Percentiles rank a stretch among this genome's conserved stretches.
Evolutionary conservation across 371 early-diverging fungal species (phyloP).

Genomic region (Thermomucor indicae-seudaticae): DNA sequence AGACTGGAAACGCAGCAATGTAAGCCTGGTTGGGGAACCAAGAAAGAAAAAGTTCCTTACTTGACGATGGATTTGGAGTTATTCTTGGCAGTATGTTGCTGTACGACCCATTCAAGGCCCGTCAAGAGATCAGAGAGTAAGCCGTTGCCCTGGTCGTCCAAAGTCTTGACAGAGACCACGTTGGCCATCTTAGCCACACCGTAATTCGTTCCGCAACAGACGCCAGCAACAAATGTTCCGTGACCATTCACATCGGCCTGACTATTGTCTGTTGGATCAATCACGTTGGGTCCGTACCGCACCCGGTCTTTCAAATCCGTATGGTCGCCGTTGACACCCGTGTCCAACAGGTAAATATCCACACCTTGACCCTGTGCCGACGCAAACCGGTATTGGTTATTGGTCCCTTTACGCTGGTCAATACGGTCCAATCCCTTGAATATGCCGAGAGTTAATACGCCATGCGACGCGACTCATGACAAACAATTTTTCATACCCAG

Average conservation of each 20-base stretch:
- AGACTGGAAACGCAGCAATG: conserved; percentile 29
- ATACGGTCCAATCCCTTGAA: conserved; percentile 39
- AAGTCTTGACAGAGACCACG: conserved; percentile 61
- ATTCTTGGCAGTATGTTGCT: conserved; percentile 21
- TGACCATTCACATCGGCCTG: conserved; percentile 30
- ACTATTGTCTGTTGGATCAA: not conserved
- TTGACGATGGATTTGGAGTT: conserved; percentile 34
- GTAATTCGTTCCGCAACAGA: conserved; percentile 56
- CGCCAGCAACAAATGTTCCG: conserved; percentile 63
- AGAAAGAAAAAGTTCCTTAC: conserved; percentile 13
- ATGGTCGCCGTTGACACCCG: conserved; percentile 26
- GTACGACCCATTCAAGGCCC: conserved; percentile 60
- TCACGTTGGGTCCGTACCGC: conserved; percentile 22
- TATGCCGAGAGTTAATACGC: not conserved
- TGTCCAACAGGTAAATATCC: conserved; percentile 35
- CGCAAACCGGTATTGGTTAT: conserved; percentile 31
- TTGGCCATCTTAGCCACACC: conserved; percentile 60
- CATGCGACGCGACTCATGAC: not conserved
- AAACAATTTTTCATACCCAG: conserved; percentile 26
- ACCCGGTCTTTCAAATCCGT: conserved; percentile 31
- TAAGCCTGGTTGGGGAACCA: not conserved
- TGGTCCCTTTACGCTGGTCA: conserved; percentile 37
- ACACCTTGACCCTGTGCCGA: conserved; percentile 28
- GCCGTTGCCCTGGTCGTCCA: conserved; percentile 51
- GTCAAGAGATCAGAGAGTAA: conserved; percentile 54